Conservation (phyloP, 1,284 basidiomycete species). For the Tylopilus sp. region DNA sequence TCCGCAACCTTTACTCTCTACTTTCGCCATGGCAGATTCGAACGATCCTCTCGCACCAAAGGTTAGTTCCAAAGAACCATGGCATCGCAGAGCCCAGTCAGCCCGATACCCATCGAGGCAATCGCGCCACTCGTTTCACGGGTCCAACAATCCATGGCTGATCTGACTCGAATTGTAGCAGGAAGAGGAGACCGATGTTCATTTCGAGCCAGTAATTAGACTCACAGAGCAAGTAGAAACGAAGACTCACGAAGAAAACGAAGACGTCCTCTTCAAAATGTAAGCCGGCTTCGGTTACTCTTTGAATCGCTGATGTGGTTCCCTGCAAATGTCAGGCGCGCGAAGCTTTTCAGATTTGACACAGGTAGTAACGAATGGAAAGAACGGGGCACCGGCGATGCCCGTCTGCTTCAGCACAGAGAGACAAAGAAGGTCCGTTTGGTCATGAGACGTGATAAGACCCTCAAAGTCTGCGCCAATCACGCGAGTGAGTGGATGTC, state of each 20-base stretch:
- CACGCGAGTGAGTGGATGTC: constrained; percentile 75
- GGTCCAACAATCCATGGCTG: constrained; percentile 23
- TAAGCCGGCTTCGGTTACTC: constrained; percentile 44
- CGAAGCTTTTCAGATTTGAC: constrained; percentile 98
- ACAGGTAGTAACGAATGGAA: constrained; percentile 89
- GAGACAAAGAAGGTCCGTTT: constrained; percentile 90
- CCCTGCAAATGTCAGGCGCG: constrained; percentile 64
- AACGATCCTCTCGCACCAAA: constrained; percentile 67
- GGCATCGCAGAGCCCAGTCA: constrained; percentile 1
- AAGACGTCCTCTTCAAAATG: constrained; percentile 96
- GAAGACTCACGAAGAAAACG: constrained; percentile 96
- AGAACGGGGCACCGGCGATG: constrained; percentile 92
- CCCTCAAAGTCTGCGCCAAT: constrained; percentile 99
- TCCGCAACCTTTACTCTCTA: constrained; percentile 12
- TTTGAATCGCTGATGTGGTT: constrained; percentile 12
- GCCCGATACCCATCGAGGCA: constrained; percentile 22
- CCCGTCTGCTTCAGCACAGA: constrained; percentile 86
- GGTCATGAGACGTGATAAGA: constrained; percentile 99
- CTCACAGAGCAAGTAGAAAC: constrained; percentile 95
- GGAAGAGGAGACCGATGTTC: constrained; percentile 86
- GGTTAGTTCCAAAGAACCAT: constrained; percentile 42
- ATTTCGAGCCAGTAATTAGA: constrained; percentile 96
- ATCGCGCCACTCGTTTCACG: constrained; percentile 33
- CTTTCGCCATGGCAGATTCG: constrained; percentile 56
- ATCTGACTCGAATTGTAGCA: constrained; percentile 38